Base-by-base conservation (phyloP, 2,329 filamentous ascomycete species). In the Pestalotiopsis sp. region DNA sequence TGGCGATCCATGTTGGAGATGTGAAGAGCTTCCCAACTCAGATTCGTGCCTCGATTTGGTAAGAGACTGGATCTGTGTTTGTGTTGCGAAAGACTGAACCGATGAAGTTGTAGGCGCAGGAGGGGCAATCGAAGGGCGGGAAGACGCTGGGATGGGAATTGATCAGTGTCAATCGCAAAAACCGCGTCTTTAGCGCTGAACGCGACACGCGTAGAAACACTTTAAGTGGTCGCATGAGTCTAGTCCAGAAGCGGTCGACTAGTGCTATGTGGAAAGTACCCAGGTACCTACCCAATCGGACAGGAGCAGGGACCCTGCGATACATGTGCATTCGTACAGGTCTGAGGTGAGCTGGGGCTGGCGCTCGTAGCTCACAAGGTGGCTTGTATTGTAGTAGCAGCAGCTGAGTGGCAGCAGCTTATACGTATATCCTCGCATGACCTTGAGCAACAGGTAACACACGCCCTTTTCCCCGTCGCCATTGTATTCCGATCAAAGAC, bases 1-100 rank as follows among this genome's bases (percentile, higher is more conserved):
- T 93, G 92, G 76, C 91, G 89, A 86, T 99, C 95, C 93, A 97
- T 97, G 65, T 73, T 80, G 75, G 41, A 31, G 38, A 71, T 41
- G 31, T 31, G 14, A 52, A 38, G 25, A 45, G 27, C 68, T 12
- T 49, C 61, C 60, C n/a, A 45, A 64, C n/a, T 25, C 38, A 63
- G 39, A 17, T 49, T 12, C 39, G 25, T 9, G 27, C 49, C 9
- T 58, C 45, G 57, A 36, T 65, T 45, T 45, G 38, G 64, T 27
- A 7, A 36, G 14, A 63, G 14, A 38, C 23, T 25, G 23, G 23
- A 36, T 59, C 57, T 27, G 13, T 36, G 11, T 20, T 17, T 17
- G 23, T 39, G 59, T 36, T 62, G 17, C 14, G 49, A 57, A 63
- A 39, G 69, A 27, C 31, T 64, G 41, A 52, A 27, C 23, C 14